Conservation (phyloP, 768 basidiomycete genomes). For the Pleurotus giganteus region DNA sequence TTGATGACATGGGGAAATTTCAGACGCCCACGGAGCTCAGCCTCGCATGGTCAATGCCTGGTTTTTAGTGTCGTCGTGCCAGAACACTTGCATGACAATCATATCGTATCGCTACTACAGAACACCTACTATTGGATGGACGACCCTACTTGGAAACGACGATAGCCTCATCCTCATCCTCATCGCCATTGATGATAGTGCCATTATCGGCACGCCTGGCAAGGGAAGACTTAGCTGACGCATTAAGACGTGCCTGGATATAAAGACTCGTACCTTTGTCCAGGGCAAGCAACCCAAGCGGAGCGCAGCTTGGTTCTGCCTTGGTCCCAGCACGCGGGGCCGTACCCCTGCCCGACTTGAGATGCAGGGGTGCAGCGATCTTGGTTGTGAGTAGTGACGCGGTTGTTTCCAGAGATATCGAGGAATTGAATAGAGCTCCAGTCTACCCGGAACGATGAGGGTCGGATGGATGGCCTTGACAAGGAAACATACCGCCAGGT, state of each 20-base stretch:
- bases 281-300: constrained; percentile 13
- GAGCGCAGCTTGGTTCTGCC: constrained; percentile 13
- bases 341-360: constrained; percentile 14
- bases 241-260: too few relatives aligned
- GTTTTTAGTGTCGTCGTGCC: too few relatives aligned
- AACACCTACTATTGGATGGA: too few relatives aligned
- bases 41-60: too few relatives aligned
- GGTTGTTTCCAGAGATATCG: constrained; percentile 5
- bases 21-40: too few relatives aligned
- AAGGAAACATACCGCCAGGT: background rate
- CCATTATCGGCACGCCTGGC: background rate
- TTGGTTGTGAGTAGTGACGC: constrained; percentile 12
- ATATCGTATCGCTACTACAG: too few relatives aligned
- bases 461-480: background rate
- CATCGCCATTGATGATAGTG: background rate
- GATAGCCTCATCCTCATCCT: background rate
- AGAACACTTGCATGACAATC: too few relatives aligned
- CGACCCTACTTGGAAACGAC: too few relatives aligned
- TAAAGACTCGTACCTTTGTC: background rate
- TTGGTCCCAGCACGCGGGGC: constrained; percentile 13
- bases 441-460: too few relatives aligned
- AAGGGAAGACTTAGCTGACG: background rate
- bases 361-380: constrained; percentile 12
- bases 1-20: too few relatives aligned
- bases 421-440: constrained; percentile 11